Conservation (phyloP, 1,139 yeast species). For the Cylindricascospora bacillispora region DNA sequence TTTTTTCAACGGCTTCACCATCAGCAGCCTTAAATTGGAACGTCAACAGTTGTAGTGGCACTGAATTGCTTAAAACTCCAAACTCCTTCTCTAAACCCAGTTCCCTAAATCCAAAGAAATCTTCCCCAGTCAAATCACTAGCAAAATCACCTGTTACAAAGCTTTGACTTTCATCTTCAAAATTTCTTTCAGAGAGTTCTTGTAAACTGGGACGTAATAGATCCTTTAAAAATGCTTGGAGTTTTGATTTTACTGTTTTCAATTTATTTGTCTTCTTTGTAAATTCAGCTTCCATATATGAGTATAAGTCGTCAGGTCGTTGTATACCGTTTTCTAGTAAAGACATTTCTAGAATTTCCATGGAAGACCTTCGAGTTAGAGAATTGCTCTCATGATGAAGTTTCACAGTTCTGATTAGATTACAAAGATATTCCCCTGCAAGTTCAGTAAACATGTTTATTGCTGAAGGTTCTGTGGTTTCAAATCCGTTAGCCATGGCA, state of each 20-base stretch:
- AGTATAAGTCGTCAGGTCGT: slow-evolving; percentile 63
- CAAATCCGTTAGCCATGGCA: slow-evolving; percentile 91
- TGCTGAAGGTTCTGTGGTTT: slow-evolving; percentile 67
- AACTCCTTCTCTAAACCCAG: slow-evolving; percentile 88
- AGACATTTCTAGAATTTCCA: slow-evolving; percentile 46
- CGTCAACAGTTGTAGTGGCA: slow-evolving; percentile 69
- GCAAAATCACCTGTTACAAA: slow-evolving; percentile 92
- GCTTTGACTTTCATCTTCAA: slow-evolving; percentile 85
- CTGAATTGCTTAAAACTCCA: slow-evolving; percentile 72
- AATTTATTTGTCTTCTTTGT: slow-evolving; percentile 58
- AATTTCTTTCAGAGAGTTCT: slow-evolving; percentile 65
- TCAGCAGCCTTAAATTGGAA: slow-evolving; percentile 59
- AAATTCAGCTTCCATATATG: slow-evolving; percentile 64
- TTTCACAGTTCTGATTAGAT: slow-evolving; percentile 59
- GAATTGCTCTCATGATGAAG: slow-evolving; percentile 57
- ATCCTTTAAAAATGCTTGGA: slow-evolving; percentile 67
- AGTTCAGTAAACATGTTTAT: slow-evolving; percentile 70
- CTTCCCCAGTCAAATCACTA: slow-evolving; percentile 75
- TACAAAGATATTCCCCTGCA: slow-evolving; percentile 68
- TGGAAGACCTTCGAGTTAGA: slow-evolving; percentile 29
- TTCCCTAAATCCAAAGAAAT: slow-evolving; percentile 92
- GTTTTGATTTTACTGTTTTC: slow-evolving; percentile 50
- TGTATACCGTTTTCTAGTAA: slow-evolving; percentile 76
- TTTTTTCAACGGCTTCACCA: slow-evolving; percentile 33
- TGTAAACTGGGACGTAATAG: slow-evolving; percentile 70